Base-by-base conservation (phyloP, 2,329 filamentous ascomycete species). In the Didymellaceae sp. region DNA sequence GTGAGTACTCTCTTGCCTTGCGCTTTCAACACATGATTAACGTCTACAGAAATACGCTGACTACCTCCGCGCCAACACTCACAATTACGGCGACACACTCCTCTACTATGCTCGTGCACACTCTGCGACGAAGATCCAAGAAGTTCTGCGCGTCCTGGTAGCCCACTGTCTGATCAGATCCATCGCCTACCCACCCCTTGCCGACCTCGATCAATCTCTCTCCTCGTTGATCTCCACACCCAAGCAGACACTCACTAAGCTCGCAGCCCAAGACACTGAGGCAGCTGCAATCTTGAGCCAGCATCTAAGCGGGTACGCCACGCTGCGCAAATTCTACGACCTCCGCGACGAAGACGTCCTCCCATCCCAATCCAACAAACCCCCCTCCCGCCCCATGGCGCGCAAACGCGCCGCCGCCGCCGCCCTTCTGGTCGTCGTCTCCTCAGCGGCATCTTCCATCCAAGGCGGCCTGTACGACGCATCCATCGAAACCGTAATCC, bases 91-190 rank as follows among this genome's bases (percentile, higher is more conserved):
- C 45, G 86, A 93, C 58, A 90, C 91, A 1, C 81, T 97, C 16
- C 87, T 94, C 76, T 97, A 95, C 77, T 97, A 94, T 70, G 89
- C 93, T 18, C 84, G 95, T 10, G 89, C 91, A 3, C 91, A 95
- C 66, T 85, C 87, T 20, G 78, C 85, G 1, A 80, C 82, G 57
- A 95, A 93, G 73, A 87, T 97, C 43, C 90, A 90, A 64, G 86
- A 91, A 56, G 89, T 96, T 16, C 82, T 96, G 33, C 90, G 95
- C 67, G 83, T 94, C 3, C 84, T 97, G 43, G 93, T 91, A 61
- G 91, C 91, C 2, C 89, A 91, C 70, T 96, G 89, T 35, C 81
- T 97, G 13, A 82, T 96, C 33, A 89, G 96, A 62, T 96, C 91
- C 1, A 86, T 85, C 1, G 87, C 87, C 0, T 96, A 89, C 64